Conservation (phyloP, 345 rosid genomes). For the Arabis alpina region DNA sequence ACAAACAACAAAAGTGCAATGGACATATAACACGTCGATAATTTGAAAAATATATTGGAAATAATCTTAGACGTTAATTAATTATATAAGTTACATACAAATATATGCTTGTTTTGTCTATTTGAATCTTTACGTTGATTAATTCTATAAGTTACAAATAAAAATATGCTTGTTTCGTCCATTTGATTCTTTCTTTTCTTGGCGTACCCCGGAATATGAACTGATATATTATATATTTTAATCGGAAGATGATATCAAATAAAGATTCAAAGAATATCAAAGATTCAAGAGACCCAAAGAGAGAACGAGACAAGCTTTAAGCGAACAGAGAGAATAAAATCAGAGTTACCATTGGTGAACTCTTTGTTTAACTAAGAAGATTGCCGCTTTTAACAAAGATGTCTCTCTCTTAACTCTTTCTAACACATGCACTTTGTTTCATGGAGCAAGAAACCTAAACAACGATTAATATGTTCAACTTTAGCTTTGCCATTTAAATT, state of each 20-base stretch:
- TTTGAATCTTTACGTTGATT: neutral
- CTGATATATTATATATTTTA: slow-evolving; percentile 1
- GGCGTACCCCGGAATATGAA: slow-evolving; percentile 11
- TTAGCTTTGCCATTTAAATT: slow-evolving; percentile 1
- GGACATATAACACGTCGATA: too few species aligned
- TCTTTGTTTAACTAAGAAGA: slow-evolving; percentile 28
- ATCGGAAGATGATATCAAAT: slow-evolving; percentile 3
- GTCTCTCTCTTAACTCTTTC: slow-evolving; percentile 8
- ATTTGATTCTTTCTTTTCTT: slow-evolving; percentile 18
- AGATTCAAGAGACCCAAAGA: slow-evolving; percentile 33
- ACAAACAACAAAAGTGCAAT: too few species aligned
- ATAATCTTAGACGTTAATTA: too few species aligned
- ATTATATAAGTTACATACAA: too few species aligned
- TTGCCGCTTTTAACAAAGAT: slow-evolving; percentile 16
- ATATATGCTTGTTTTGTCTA: neutral
- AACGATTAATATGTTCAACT: slow-evolving; percentile 20
- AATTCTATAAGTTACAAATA: too few species aligned
- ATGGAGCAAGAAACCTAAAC: slow-evolving; percentile 35
- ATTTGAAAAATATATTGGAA: too few species aligned
- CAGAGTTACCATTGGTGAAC: slow-evolving; percentile 22
- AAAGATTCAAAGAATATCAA: slow-evolving; percentile 34
- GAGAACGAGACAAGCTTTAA: slow-evolving; percentile 37
- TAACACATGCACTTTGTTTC: slow-evolving; percentile 41
- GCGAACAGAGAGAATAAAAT: slow-evolving; percentile 37
- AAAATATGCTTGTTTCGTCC: neutral